Base-by-base conservation (phyloP, 345 rosid species). In the Laguncularia racemosa region DNA sequence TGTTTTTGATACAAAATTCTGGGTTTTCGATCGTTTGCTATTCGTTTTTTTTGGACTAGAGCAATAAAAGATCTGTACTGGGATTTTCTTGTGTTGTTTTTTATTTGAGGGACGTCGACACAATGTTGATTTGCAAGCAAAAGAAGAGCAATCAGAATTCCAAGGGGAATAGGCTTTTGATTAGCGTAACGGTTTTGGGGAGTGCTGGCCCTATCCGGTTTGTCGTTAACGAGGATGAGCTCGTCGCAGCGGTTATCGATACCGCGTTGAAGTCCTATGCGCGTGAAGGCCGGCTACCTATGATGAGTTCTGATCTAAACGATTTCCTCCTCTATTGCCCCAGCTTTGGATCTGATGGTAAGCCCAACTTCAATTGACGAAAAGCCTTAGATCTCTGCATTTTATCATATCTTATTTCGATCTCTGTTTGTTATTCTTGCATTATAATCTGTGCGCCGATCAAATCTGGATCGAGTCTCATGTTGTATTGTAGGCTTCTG, bases 201-300 rank as follows among this genome's bases (percentile, higher is more conserved):
- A 95, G 97, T 59, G 89, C 99, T 0, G 97, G 97, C 13, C 97
- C 97, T 75, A 84, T 95, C 75, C 95, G 99, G 20, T 84, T 90
- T 58, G 87, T 95, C 14, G 95, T 89, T 3, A 76, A 70, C 59
- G 97, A 95, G 69, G 77, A 77, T 20, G 91, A 90, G 58, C 77
- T 78, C 10, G 91, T 90, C 3, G 89, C 77, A 23, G 80, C 84
- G 11, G 95, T 95, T 6, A 90, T 95, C 21, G 91, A 88, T 40
- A 82, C 92, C 23, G 85, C 86, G 16, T 72, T 95, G 66, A 95
- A 95, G 67, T 62, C 70, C 18, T 95, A 95, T 60, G 95, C 99
- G 13, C 95, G 99, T n/a, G 99, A 90, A 67, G 96, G 99, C 46
- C 81, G 97, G 17, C 90, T 90, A n/a, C 99, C 99, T 1, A 68